Percentiles rank a stretch among this genome's conserved stretches.
Conservation (phyloP, 331 rosid genomes). For the Malus hybrid region DNA sequence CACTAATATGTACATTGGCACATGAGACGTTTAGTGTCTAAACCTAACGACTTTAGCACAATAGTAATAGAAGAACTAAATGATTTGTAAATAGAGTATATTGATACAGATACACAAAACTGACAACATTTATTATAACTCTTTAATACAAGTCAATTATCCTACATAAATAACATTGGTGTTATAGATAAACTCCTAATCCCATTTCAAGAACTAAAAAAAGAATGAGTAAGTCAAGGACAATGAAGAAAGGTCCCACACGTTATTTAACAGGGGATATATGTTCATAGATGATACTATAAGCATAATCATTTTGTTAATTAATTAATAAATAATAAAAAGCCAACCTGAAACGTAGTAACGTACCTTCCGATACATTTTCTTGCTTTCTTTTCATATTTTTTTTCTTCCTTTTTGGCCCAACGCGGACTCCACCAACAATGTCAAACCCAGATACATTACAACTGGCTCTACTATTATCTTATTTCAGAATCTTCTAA, state of each 20-base stretch:
- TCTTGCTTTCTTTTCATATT: neutral
- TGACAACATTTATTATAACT: too few relatives aligned
- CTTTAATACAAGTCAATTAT: too few relatives aligned
- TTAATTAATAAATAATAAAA: neutral
- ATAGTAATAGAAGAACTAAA: too few relatives aligned
- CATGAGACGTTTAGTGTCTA: too few relatives aligned
- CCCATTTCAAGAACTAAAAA: neutral
- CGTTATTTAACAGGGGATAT: neutral
- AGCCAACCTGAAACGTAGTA: neutral
- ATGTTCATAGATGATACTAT: neutral
- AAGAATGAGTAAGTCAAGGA: neutral
- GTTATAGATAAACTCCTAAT: neutral
- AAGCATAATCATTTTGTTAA: neutral
- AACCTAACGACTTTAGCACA: too few relatives aligned
- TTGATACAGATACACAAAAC: too few relatives aligned
- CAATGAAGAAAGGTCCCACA: neutral
- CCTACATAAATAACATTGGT: too few relatives aligned
- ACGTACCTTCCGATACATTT: neutral
- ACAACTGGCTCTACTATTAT: slow-evolving; percentile 11
- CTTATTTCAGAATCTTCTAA: slow-evolving; percentile 9
- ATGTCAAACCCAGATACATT: slow-evolving; percentile 20
- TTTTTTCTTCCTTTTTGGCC: neutral
- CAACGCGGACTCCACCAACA: neutral
- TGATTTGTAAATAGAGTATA: too few relatives aligned
- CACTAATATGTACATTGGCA: too few relatives aligned